Evolutionary conservation across 2,329 filamentous ascomycete species (phyloP).

Genomic region (Penicillium polonicum): DNA sequence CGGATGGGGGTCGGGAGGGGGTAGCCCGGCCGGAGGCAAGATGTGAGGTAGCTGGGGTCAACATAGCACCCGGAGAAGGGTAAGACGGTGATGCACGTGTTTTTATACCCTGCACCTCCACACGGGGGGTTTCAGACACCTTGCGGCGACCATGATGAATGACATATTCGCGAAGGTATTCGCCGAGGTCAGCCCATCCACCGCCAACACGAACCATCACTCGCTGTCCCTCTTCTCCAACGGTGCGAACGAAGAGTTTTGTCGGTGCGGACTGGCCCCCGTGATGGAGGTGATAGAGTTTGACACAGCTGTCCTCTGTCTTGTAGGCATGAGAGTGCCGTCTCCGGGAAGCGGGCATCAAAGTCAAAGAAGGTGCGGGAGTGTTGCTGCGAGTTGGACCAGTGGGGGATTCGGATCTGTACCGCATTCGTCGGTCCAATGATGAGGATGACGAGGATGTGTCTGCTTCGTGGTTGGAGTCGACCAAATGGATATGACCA

Average conservation of each 20-base stretch:
- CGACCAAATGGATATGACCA: slow-evolving; percentile 71
- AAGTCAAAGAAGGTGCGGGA: slow-evolving; percentile 65
- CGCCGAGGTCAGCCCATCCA: slow-evolving; percentile 95
- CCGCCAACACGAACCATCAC: slow-evolving; percentile 98
- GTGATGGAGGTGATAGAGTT: slow-evolving; percentile 86
- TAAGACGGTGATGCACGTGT: slow-evolving; percentile 33
- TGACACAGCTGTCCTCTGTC: slow-evolving; percentile 69
- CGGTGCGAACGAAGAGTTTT: slow-evolving; percentile 89
- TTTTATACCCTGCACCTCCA: slow-evolving; percentile 55
- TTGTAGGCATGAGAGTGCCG: slow-evolving; percentile 35
- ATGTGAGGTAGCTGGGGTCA: slow-evolving; percentile 20
- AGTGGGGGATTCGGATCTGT: slow-evolving; percentile 35
- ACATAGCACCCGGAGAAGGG: slow-evolving; percentile 27
- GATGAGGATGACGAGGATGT: slow-evolving; percentile 34
- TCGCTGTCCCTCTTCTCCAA: slow-evolving; percentile 84
- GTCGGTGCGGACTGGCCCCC: slow-evolving; percentile 82
- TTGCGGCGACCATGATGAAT: slow-evolving; percentile 80
- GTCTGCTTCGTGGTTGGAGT: slow-evolving; percentile 43
- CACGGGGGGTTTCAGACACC: slow-evolving; percentile 52
- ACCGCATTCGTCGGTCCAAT: slow-evolving; percentile 33
- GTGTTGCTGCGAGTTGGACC: slow-evolving; percentile 52
- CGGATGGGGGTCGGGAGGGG: slow-evolving; percentile 40
- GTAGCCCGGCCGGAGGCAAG: slow-evolving; percentile 32
- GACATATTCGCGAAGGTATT: slow-evolving; percentile 92
- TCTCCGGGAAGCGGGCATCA: slow-evolving; percentile 57